These are phyloP conservation scores for Lolium perenne DNA, from an alignment of 176 grass and related monocot genomes.

Conservation along the genomic window DNA sequence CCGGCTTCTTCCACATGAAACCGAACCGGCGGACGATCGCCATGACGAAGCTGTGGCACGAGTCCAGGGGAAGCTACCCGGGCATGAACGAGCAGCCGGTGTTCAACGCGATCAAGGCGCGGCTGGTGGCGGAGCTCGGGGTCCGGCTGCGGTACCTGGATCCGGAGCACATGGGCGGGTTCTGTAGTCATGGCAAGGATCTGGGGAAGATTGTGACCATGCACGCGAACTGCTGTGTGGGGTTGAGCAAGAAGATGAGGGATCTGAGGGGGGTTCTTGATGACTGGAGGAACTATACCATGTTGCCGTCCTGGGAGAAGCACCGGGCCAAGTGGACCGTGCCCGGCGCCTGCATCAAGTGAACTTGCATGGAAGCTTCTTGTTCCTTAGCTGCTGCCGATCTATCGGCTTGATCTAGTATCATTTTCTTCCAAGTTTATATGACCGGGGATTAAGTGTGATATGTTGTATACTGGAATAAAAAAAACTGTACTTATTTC, in stretches of 20 bases:
- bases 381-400: neutral
- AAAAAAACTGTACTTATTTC: too few relatives aligned
- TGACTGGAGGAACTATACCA: too few relatives aligned
- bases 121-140: neutral
- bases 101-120: too few relatives aligned
- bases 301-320: too few relatives aligned
- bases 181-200: slow-evolving; percentile 48
- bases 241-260: slow-evolving; percentile 51
- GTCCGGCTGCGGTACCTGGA: slow-evolving; percentile 55
- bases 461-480: too few relatives aligned
- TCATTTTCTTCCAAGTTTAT: too few relatives aligned
- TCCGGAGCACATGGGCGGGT: slow-evolving; percentile 44
- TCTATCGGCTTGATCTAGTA: neutral
- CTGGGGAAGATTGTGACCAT: slow-evolving; percentile 49
- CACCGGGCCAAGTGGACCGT: too few relatives aligned
- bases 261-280: too few relatives aligned
- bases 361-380: too few relatives aligned
- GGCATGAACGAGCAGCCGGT: slow-evolving; percentile 48
- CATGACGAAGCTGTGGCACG: slow-evolving; percentile 62
- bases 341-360: too few relatives aligned
- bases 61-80: slow-evolving; percentile 42
- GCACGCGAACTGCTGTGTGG: slow-evolving; percentile 65
- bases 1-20: slow-evolving; percentile 65
- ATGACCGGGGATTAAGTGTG: too few relatives aligned
- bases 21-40: slow-evolving; percentile 51